Conservation (phyloP, 208 protist genomes). For the Wallacemonas sp. region DNA sequence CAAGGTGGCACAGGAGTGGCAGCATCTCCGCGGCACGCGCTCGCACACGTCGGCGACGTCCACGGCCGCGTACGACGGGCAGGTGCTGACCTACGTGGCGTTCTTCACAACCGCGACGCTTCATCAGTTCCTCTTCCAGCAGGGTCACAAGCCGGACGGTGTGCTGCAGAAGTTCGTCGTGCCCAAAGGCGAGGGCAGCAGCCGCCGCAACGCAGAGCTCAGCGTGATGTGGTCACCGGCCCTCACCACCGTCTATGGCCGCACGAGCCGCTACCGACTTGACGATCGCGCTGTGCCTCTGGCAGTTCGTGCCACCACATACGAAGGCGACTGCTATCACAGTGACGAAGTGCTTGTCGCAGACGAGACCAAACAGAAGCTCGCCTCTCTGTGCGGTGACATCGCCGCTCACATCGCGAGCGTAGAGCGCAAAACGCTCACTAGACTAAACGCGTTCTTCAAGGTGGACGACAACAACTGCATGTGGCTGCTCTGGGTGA, state of each 20-base stretch:
- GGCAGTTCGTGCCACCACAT: slow-evolving; percentile 64
- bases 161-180: slow-evolving; percentile 90
- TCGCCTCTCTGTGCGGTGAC: slow-evolving; percentile 70
- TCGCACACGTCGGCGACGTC: slow-evolving; percentile 9
- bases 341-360: slow-evolving; percentile 81
- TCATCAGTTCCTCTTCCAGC: slow-evolving; percentile 77
- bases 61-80: slow-evolving; percentile 19
- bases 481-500: slow-evolving; percentile 85
- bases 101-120: slow-evolving; percentile 82
- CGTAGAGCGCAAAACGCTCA: slow-evolving; percentile 83
- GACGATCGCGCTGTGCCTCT: slow-evolving; percentile 60
- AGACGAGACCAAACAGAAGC: slow-evolving; percentile 71
- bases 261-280: slow-evolving; percentile 73
- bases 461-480: slow-evolving; percentile 75
- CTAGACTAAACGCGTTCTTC: slow-evolving; percentile 79
- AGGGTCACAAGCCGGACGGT: slow-evolving; percentile 79
- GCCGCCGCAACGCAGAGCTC: slow-evolving; percentile 74
- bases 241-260: slow-evolving; percentile 81
- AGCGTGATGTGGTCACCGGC: slow-evolving; percentile 88
- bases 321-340: slow-evolving; percentile 79
- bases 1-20: slow-evolving; percentile 41
- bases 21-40: slow-evolving; percentile 17
- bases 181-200: slow-evolving; percentile 75
- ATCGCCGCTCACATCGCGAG: slow-evolving; percentile 86
- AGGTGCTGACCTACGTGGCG: slow-evolving; percentile 77